phyloP scores from a whole-genome alignment of 2,329 filamentous ascomycete genomes.

The Botrytis hyacinthi region DNA sequence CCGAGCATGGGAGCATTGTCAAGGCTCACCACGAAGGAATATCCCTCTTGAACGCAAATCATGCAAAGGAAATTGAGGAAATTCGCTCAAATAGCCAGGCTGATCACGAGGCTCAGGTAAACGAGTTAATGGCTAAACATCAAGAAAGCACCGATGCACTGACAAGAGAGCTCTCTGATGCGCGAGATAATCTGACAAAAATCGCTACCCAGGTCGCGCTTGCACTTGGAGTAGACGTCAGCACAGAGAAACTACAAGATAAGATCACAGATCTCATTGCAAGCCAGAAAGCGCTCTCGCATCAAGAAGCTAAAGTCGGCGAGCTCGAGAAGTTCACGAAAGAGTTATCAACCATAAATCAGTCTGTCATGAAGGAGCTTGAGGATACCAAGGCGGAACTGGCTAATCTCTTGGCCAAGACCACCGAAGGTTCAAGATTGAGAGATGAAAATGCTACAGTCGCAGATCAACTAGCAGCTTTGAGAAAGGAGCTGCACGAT shows the following conservation, averaged over 20 bases:
- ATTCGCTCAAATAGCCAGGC: conserved; percentile 51
- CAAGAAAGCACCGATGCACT: conserved; percentile 55
- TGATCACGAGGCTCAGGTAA: conserved; percentile 57
- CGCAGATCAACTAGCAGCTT: conserved; percentile 54
- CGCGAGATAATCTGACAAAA: conserved; percentile 64
- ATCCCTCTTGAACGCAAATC: conserved; percentile 48
- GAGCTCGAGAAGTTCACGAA: conserved; percentile 56
- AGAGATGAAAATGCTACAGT: conserved; percentile 49
- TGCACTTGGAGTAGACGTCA: conserved; percentile 60
- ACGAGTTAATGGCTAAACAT: conserved; percentile 59
- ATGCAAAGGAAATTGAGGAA: conserved; percentile 50
- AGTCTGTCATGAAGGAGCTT: conserved; percentile 60
- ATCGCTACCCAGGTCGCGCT: conserved; percentile 62
- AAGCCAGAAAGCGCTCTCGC: conserved; percentile 57
- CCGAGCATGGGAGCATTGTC: conserved; percentile 57
- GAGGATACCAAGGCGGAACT: conserved; percentile 57
- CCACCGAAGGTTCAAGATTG: conserved; percentile 46
- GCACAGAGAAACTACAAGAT: conserved; percentile 65
- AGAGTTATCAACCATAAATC: conserved; percentile 57
- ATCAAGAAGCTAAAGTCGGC: conserved; percentile 57
- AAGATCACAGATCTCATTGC: conserved; percentile 57
- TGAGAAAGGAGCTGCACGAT: conserved; percentile 65
- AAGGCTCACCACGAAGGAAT: conserved; percentile 54
- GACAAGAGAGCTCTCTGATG: conserved; percentile 61
- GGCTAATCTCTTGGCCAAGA: conserved; percentile 49